These are phyloP conservation scores for Tephrocybe sp. DNA, from an alignment of 768 basidiomycete species.

Conservation along the genomic window DNA sequence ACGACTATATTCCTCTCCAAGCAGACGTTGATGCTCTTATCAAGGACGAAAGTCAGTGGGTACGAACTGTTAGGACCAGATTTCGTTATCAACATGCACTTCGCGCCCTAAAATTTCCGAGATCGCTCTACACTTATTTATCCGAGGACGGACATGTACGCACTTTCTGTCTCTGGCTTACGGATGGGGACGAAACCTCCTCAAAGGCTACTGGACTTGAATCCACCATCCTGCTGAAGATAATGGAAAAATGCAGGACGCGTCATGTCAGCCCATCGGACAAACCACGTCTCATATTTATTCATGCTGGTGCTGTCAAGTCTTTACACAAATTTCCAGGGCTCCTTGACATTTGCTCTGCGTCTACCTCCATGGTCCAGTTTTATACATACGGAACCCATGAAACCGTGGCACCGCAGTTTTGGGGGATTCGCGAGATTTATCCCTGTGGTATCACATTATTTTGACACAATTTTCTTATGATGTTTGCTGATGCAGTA, in stretches of 20 bases:
- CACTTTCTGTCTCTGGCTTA: slow-evolving; percentile 50
- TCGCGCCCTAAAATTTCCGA: slow-evolving; percentile 47
- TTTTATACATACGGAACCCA: slow-evolving; percentile 74
- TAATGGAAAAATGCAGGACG: slow-evolving; percentile 46
- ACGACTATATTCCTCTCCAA: slow-evolving; percentile 13
- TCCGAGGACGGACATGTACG: slow-evolving; percentile 26
- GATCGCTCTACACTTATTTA: slow-evolving; percentile 46
- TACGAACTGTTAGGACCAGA: slow-evolving; percentile 20
- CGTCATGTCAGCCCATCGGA: slow-evolving; percentile 35
- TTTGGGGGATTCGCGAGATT: slow-evolving; percentile 66
- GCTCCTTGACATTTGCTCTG: slow-evolving; percentile 44
- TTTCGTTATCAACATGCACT: slow-evolving; percentile 37
- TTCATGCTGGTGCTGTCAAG: slow-evolving; percentile 57
- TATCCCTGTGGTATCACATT: slow-evolving; percentile 58
- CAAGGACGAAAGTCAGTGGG: slow-evolving; percentile 19
- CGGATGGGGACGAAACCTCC: slow-evolving; percentile 26
- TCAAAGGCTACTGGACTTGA: slow-evolving; percentile 35
- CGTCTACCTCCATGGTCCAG: slow-evolving; percentile 40
- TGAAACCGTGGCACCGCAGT: slow-evolving; percentile 41
- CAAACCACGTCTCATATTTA: slow-evolving; percentile 50
- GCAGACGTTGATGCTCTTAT: slow-evolving; percentile 19
- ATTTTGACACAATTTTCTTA: not conserved
- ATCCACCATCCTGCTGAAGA: slow-evolving; percentile 36
- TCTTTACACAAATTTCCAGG: slow-evolving; percentile 47
- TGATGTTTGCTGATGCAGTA: not conserved